These are phyloP conservation scores for Lablab purpureus DNA, from an alignment of 306 rosid species.

Conservation along the genomic window DNA sequence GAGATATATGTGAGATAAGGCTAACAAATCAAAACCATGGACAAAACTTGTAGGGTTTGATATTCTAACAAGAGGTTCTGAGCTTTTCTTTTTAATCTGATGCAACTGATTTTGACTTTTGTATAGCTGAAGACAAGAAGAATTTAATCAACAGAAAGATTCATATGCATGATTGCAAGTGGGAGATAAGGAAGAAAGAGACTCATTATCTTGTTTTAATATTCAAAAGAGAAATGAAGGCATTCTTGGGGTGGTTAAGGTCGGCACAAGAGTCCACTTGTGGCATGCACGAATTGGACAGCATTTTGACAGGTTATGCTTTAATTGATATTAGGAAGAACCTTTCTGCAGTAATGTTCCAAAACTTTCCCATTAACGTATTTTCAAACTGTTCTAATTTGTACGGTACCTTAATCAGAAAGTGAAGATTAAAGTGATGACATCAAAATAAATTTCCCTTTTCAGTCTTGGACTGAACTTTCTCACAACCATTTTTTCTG, in stretches of 20 bases:
- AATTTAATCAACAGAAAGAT: conserved; percentile 48
- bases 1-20: conserved; percentile 13
- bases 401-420: neutral
- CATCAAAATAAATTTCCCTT: conserved; percentile 30
- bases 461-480: conserved; percentile 28
- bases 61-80: conserved; percentile 17
- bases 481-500: neutral
- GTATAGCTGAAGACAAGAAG: conserved; percentile 60
- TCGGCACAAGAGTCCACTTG: conserved; percentile 46
- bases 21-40: conserved; percentile 41
- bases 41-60: conserved; percentile 41
- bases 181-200: conserved; percentile 52
- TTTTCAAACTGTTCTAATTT: conserved; percentile 38
- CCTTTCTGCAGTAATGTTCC: conserved; percentile 39
- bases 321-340: conserved; percentile 40
- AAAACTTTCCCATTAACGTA: conserved; percentile 41
- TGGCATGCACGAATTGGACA: conserved; percentile 46
- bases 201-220: conserved; percentile 44
- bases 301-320: conserved; percentile 46
- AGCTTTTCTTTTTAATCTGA: conserved; percentile 23
- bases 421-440: conserved; percentile 30
- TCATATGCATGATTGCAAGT: conserved; percentile 61
- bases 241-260: conserved; percentile 33
- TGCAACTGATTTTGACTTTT: conserved; percentile 61
- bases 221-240: conserved; percentile 34